Evolutionary conservation across 148 eudicot species (phyloP), one percentile per base, ranked within the genome.

Genomic region (Chenopodium suecicum): DNA sequence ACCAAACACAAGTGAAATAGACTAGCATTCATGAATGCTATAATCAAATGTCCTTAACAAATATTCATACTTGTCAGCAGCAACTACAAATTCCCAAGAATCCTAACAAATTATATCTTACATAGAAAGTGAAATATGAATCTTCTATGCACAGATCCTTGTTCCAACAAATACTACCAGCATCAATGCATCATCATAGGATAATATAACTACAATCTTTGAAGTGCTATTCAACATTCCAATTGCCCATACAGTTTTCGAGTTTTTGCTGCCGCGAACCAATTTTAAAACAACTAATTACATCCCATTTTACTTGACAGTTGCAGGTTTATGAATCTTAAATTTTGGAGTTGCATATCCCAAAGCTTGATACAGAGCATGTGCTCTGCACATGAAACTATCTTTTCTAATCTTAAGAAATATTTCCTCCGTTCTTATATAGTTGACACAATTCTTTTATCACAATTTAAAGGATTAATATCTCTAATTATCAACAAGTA

Each of bases 21-120:
- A 70, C 25, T 65, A 76, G 29, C 69, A 29, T 32, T 83, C 87
- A 63, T 44, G 62, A 23, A 14, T 9, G 31, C 71, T 41, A 34
- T 9, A 56, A 65, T 3, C 11, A 23, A 54, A 41, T 16, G 10
- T 72, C 3, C 82, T 58, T 25, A 23, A 12, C 22, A 79, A 54
- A 70, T 65, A 72, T 37, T n/a, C 50, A 44, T 16, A n/a, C 6
- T 23, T 48, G 52, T 13, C 31, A 9, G 11, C 10, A 46, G n/a
- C 32, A 23, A 46, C 58, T 23, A 44, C 8, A 44, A 66, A 16
- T 47, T 73, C 10, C 20, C 10, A 60, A 34, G 37, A 34, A 34
- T 34, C 19, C 19, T 7, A 4, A 58, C 12, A 58, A 34, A 2
- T 34, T 3, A 2, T 1, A 46, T 44, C 10, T 6, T 46, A 1